Evolutionary conservation across 1,284 basidiomycete genomes (phyloP).

Genomic region (Vanrija sp.): DNA sequence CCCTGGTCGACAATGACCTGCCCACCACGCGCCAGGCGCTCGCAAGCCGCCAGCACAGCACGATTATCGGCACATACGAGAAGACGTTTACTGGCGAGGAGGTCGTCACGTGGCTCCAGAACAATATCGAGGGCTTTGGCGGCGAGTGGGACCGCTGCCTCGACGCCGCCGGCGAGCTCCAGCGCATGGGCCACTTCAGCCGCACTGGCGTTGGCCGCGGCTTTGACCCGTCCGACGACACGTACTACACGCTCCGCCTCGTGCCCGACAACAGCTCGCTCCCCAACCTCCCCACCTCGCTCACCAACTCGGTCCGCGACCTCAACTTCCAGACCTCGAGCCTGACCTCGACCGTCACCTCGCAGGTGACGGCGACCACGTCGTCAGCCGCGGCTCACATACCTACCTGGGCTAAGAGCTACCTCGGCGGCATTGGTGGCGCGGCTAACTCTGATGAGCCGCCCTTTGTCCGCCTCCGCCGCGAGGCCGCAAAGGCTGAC

Average conservation of each 20-base stretch:
- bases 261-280: conserved; percentile 17
- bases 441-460: conserved; percentile 56
- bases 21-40: conserved; percentile 54
- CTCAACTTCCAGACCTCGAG: conserved; percentile 3
- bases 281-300: conserved; percentile 12
- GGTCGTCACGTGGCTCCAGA: conserved; percentile 68
- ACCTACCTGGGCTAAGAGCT: conserved; percentile 28
- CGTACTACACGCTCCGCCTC: conserved; percentile 40
- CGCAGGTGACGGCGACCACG: neutral
- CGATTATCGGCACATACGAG: conserved; percentile 79
- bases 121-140: conserved; percentile 64
- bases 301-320: conserved; percentile 6
- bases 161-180: conserved; percentile 70
- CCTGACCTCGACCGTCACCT: conserved; percentile 4
- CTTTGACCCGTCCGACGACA: conserved; percentile 43
- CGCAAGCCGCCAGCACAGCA: conserved; percentile 64
- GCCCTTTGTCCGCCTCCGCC: conserved; percentile 62
- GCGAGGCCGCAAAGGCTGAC: conserved; percentile 74
- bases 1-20: conserved; percentile 16
- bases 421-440: conserved; percentile 34
- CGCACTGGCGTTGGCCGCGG: conserved; percentile 59
- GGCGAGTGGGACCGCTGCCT: conserved; percentile 71
- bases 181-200: conserved; percentile 67
- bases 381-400: conserved; percentile 6
- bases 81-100: conserved; percentile 80